Evolutionary conservation across 2,329 filamentous ascomycete genomes (phyloP).

Genomic region (Hypoxylon sp.): DNA sequence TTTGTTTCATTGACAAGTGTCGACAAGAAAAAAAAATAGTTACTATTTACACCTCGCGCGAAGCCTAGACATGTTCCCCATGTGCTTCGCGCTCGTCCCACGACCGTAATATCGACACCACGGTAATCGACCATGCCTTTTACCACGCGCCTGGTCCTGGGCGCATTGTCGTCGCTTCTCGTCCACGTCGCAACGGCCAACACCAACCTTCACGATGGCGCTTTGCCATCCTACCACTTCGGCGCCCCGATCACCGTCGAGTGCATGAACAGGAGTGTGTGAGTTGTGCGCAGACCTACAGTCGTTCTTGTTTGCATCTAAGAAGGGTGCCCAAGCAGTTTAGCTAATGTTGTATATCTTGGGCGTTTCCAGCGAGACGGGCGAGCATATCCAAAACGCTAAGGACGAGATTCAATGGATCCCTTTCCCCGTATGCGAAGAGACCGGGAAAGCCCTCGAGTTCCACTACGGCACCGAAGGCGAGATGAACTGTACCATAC

Average conservation of each 20-base stretch:
- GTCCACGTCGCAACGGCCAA: conserved; percentile 31
- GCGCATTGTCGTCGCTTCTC: conserved; percentile 28
- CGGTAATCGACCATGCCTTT: conserved; percentile 37
- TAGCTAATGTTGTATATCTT: neutral
- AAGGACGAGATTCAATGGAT: conserved; percentile 89
- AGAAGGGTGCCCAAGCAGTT: neutral
- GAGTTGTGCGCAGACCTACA: conserved; percentile 45
- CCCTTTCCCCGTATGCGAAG: conserved; percentile 88
- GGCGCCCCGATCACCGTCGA: conserved; percentile 73
- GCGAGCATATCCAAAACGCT: conserved; percentile 85
- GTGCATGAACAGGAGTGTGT: conserved; percentile 79
- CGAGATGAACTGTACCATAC: conserved; percentile 85
- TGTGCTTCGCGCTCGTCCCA: neutral
- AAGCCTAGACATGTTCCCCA: conserved; percentile 23
- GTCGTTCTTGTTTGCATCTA: neutral
- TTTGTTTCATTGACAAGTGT: conserved; percentile 31
- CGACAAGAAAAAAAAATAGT: conserved; percentile 11
- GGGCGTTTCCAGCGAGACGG: conserved; percentile 72
- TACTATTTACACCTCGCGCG: neutral
- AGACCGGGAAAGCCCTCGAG: conserved; percentile 82
- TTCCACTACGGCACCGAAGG: conserved; percentile 84
- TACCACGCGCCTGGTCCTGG: conserved; percentile 29
- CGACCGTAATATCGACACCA: conserved; percentile 20
- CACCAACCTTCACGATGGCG: conserved; percentile 47
- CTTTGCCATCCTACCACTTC: conserved; percentile 69